These are phyloP conservation scores for Papiliotrema fonsecae DNA, from an alignment of 1,284 basidiomycete species.

Conservation along the genomic window DNA sequence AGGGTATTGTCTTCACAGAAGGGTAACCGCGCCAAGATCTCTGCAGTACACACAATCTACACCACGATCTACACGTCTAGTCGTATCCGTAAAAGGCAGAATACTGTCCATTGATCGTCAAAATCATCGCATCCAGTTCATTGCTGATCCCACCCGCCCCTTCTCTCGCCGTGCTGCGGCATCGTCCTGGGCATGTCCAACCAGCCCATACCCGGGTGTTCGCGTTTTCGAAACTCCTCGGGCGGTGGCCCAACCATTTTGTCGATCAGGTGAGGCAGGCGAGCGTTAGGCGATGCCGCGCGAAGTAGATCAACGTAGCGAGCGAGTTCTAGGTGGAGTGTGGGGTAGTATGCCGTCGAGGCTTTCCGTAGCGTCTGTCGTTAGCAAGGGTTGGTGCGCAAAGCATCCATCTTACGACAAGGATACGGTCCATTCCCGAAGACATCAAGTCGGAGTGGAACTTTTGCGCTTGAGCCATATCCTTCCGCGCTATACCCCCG, in stretches of 20 bases:
- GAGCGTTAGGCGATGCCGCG: constrained; percentile 23
- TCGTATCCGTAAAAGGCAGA: too few species aligned
- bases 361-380: constrained; percentile 82
- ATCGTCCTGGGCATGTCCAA: constrained; percentile 1
- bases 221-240: constrained; percentile 21
- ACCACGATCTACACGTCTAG: too few species aligned
- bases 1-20: not conserved
- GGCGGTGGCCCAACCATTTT: constrained; percentile 43
- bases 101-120: too few species aligned
- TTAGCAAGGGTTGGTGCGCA: not conserved
- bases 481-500: constrained; percentile 58
- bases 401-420: constrained; percentile 37
- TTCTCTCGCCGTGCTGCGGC: not conserved
- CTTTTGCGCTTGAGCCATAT: constrained; percentile 60
- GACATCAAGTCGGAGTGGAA: constrained; percentile 80
- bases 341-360: constrained; percentile 85
- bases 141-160: not conserved
- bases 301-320: constrained; percentile 67
- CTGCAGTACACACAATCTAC: too few species aligned
- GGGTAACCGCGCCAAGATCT: too few species aligned
- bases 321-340: constrained; percentile 82
- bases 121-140: too few species aligned
- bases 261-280: constrained; percentile 41
- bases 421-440: constrained; percentile 68
- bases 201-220: not conserved